A percentile compares a stretch with the other conserved stretches of the same genome.
These are phyloP conservation scores for Aureobasidium sp. DNA, from an alignment of 2,329 filamentous ascomycete genomes.

Conservation along the genomic window DNA sequence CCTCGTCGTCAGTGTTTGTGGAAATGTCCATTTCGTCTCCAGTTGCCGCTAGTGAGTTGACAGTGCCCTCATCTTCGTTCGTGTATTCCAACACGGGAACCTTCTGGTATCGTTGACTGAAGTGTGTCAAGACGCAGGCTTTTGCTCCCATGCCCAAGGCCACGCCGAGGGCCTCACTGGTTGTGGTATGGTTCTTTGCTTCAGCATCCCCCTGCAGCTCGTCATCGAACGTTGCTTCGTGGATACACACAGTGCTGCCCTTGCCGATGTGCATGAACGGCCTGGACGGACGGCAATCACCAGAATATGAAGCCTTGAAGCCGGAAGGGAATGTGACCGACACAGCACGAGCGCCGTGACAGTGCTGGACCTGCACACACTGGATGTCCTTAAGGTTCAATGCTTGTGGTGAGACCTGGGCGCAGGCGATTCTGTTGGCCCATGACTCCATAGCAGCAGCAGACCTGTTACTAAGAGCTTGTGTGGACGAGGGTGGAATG, in stretches of 20 bases:
- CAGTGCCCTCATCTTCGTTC: constrained; percentile 17
- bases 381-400: constrained; percentile 60
- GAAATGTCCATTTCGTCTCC: constrained; percentile 17
- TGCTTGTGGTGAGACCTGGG: constrained; percentile 24
- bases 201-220: constrained; percentile 67
- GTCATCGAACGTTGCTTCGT: constrained; percentile 95
- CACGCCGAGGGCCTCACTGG: constrained; percentile 72
- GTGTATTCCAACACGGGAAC: constrained; percentile 44
- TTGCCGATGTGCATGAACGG: constrained; percentile 62
- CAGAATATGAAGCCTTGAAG: constrained; percentile 86
- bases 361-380: constrained; percentile 65
- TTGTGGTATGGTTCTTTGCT: constrained; percentile 86
- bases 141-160: constrained; percentile 71
- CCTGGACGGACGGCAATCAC: constrained; percentile 76
- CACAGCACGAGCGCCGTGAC: constrained; percentile 66
- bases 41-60: constrained; percentile 1
- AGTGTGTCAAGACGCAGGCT: constrained; percentile 81
- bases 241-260: constrained; percentile 74
- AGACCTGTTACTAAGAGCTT: background rate
- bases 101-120: constrained; percentile 88
- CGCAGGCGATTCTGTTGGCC: constrained; percentile 21
- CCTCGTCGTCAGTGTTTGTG: constrained; percentile 10
- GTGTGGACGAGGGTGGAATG: constrained; percentile 18
- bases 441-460: constrained; percentile 19
- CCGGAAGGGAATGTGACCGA: constrained; percentile 68